Percentiles rank a stretch among this genome's conserved stretches.
Evolutionary conservation across 108 stramenopile genomes (phyloP).

Genomic region (Cyclotella atomus): DNA sequence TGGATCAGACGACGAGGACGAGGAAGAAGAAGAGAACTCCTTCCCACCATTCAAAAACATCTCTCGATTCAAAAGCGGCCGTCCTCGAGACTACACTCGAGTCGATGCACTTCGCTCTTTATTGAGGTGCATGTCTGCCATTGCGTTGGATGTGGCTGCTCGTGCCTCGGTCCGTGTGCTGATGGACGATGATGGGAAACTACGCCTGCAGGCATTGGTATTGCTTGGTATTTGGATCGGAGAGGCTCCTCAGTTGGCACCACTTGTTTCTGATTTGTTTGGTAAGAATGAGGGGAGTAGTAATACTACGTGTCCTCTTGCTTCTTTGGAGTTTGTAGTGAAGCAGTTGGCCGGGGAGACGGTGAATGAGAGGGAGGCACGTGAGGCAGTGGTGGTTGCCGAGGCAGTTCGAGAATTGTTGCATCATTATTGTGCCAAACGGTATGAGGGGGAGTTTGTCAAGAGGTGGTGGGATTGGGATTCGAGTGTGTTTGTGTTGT

Average conservation of each 20-base stretch:
- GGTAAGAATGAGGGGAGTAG: conserved; percentile 9
- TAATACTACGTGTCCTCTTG: conserved; percentile 27
- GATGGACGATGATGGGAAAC: conserved; percentile 12
- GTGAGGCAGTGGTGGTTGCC: conserved; percentile 46
- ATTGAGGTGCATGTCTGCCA: conserved; percentile 68
- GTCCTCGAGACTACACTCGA: conserved; percentile 36
- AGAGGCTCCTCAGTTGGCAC: conserved; percentile 79
- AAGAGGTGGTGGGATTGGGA: conserved; percentile 78
- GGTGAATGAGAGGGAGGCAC: conserved; percentile 33
- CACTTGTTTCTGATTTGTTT: conserved; percentile 72
- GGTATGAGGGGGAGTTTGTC: conserved; percentile 49
- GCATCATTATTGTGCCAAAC: conserved; percentile 33
- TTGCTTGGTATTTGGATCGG: conserved; percentile 81
- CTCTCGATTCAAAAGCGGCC: conserved; percentile 35
- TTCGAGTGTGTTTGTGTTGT: conserved; percentile 59
- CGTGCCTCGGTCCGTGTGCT: conserved; percentile 49
- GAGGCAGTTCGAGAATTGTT: conserved; percentile 47
- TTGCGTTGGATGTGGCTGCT: conserved; percentile 78
- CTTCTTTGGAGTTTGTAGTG: conserved; percentile 37
- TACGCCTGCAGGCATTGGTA: conserved; percentile 43
- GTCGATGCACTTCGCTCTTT: conserved; percentile 75
- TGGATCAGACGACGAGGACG: not conserved
- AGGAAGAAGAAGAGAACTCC: not conserved
- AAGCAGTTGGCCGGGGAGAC: conserved; percentile 25
- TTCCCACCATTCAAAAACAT: not conserved